Evolutionary conservation across 192 early-diverging fungal genomes (phyloP), one percentile per base, ranked within the genome.

Genomic region (Mortierella hygrophila): DNA sequence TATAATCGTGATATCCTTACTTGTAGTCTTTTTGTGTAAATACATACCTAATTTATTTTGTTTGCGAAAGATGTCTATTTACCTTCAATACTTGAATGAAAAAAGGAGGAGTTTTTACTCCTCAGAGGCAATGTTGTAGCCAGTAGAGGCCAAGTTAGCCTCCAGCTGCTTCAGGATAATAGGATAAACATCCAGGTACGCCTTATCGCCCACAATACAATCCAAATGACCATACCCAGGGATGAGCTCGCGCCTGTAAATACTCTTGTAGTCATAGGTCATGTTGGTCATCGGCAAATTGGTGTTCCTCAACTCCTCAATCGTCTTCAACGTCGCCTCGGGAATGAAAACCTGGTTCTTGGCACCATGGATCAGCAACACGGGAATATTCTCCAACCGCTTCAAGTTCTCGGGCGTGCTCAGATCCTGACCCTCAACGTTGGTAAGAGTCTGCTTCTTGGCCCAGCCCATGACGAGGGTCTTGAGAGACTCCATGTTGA

Each of bases 331-430:
- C 0, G 83, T 85, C 13, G 78, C 68, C 42, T 85, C 83, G 26
- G 78, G 74, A 4, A 76, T 65, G n/a, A 85, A 89, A 47, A 87
- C 85, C 29, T 78, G 81, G 52, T 82, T 89, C 82, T 89, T 89
- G 42, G 79, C 76, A 29, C 88, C 88, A 72, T 87, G 85, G 60
- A 89, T 86, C 41, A 87, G 72, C 37, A 80, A 32, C 38, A 89
- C 82, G 13, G 88, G 88, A 16, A 83, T 42, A n/a, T 89, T 87
- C 26, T 79, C 70, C 32, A 79, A 83, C 18, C 68, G 71, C 70
- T 81, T 69, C 38, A 87, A 65, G 41, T 89, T 75, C 78, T 87
- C 78, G 9, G 60, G 76, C 13, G 80, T 80, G n/a, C 83, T 82
- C 23, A 89, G 21, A 46, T 89, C 68, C 44, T 80, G 42, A 21